Evolutionary conservation across 805 yeast species (phyloP), one percentile per base, ranked within the genome.

Genomic region (Wickerhamomyces strasburgensis): DNA sequence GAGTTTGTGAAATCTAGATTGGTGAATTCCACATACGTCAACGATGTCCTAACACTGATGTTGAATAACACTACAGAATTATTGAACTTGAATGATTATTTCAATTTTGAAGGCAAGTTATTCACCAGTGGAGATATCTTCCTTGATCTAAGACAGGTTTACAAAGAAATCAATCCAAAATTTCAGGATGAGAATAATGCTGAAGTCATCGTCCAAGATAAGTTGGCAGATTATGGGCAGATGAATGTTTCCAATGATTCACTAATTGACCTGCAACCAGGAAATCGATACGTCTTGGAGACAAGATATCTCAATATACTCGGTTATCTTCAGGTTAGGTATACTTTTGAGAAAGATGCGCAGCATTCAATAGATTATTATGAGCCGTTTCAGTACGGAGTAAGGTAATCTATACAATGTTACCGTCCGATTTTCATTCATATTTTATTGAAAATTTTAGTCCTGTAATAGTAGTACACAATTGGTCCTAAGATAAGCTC

Each of bases 401-500:
- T n/a, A n/a, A n/a, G n/a, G n/a, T n/a, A n/a, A n/a, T n/a, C n/a
- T n/a, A n/a, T n/a, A n/a, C n/a, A n/a, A n/a, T n/a, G n/a, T n/a
- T n/a, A n/a, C n/a, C n/a, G n/a, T n/a, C n/a, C n/a, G n/a, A n/a
- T n/a, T n/a, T n/a, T n/a, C n/a, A n/a, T n/a, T n/a, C n/a, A n/a
- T n/a, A n/a, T n/a, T n/a, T n/a, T n/a, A n/a, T n/a, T n/a, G n/a
- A n/a, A n/a, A n/a, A n/a, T n/a, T n/a, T n/a, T n/a, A n/a, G n/a
- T n/a, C n/a, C n/a, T n/a, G n/a, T n/a, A n/a, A n/a, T n/a, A n/a
- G n/a, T n/a, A n/a, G n/a, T n/a, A n/a, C n/a, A n/a, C n/a, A n/a
- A n/a, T n/a, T n/a, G n/a, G n/a, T 23, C n/a, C n/a, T 14, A 26
- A 13, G 29, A 42, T 39, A 86, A 70, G 49, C 84, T 75, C 62